Evolutionary conservation across 202 grass and related monocot genomes (phyloP).

Genomic region (Tripidium arundinaceum): DNA sequence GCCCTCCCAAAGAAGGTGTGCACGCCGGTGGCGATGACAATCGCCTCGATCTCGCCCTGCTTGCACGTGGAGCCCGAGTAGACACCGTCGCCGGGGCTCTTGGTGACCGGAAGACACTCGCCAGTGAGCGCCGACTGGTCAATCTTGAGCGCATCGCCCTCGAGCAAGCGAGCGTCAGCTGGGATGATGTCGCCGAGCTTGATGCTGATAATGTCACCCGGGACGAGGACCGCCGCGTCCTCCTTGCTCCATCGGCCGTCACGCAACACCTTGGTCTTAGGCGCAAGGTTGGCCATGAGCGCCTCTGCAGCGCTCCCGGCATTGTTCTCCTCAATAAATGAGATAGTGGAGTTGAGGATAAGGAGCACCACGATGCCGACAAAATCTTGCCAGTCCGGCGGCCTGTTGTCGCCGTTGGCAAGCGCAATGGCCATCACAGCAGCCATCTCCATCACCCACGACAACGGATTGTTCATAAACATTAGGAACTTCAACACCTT

Average conservation of each 20-base stretch:
- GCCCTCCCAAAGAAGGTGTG: conserved; percentile 79
- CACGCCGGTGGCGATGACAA: conserved; percentile 65
- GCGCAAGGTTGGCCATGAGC: conserved; percentile 61
- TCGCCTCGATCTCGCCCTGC: conserved; percentile 64
- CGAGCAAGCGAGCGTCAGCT: conserved; percentile 68
- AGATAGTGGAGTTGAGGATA: conserved; percentile 50
- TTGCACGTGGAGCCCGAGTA: conserved; percentile 70
- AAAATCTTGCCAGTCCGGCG: conserved; percentile 72
- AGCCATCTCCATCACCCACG: conserved; percentile 60
- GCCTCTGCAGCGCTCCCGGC: conserved; percentile 58
- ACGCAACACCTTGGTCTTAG: conserved; percentile 57
- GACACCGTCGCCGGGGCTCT: conserved; percentile 35
- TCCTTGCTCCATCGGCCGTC: conserved; percentile 54
- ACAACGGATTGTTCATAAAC: conserved; percentile 62
- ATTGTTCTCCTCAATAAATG: conserved; percentile 50
- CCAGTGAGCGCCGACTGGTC: conserved; percentile 85
- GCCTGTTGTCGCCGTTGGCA: conserved; percentile 43
- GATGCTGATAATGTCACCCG: conserved; percentile 81
- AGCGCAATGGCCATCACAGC: conserved; percentile 48
- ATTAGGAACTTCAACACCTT: conserved; percentile 57
- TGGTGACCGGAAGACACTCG: conserved; percentile 67
- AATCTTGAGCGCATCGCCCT: conserved; percentile 84
- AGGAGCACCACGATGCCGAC: conserved; percentile 54
- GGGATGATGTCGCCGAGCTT: conserved; percentile 97
- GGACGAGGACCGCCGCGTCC: conserved; percentile 52